These are phyloP conservation scores for Mycena latifolia DNA, from an alignment of 768 basidiomycete species.

Conservation along the genomic window DNA sequence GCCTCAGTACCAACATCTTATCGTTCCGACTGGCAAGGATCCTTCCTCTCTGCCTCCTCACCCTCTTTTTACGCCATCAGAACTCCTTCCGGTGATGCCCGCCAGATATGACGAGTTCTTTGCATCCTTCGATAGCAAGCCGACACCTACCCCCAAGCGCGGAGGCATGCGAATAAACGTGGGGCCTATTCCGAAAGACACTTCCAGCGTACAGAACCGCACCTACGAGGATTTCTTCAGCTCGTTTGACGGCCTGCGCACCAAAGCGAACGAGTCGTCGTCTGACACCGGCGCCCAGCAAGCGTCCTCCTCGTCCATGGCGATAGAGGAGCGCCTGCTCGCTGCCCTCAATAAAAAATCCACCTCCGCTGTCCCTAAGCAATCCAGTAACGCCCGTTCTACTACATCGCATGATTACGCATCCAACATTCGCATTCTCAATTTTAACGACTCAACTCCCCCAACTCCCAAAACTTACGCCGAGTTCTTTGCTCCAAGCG, in stretches of 20 bases:
- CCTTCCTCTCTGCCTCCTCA: not conserved
- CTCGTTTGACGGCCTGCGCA: not conserved
- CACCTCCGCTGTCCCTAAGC: not conserved
- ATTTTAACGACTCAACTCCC: not conserved
- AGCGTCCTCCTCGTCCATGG: not conserved
- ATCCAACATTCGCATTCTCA: not conserved
- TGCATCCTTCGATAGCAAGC: not conserved
- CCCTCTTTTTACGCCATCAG: not conserved
- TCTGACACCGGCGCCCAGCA: not conserved
- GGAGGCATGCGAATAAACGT: not conserved
- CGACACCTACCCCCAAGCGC: not conserved
- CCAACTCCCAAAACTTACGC: not conserved
- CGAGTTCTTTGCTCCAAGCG: not conserved
- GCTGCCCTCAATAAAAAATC: not conserved
- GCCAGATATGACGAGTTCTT: slow-evolving; percentile 13
- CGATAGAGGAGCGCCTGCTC: not conserved
- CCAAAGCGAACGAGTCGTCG: not conserved
- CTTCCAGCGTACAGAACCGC: not conserved
- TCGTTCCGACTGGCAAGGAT: not conserved
- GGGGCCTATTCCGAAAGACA: not conserved
- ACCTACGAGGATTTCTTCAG: slow-evolving; percentile 6
- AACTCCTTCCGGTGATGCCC: not conserved
- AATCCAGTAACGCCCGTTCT: not conserved
- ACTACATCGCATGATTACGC: not conserved
- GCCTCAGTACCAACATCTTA: not conserved